Evolutionary conservation across 495 filamentous ascomycete genomes (phyloP), one percentile per base, ranked within the genome.

Genomic region (Penicillium diatomitis): DNA sequence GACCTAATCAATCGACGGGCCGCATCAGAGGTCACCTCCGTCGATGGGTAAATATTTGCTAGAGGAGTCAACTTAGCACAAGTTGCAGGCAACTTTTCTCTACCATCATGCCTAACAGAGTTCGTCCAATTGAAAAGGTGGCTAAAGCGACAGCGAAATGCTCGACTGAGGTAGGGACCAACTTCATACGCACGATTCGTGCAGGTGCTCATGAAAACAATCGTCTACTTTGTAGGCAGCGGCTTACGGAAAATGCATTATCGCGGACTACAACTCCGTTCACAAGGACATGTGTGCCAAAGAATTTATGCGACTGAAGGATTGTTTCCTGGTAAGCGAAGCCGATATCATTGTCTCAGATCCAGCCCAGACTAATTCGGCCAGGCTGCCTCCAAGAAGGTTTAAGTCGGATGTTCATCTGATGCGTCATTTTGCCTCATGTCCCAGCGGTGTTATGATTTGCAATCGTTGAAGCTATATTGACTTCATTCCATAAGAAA

Each of bases 241-340:
- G 6, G 76, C 78, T 10, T 99, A 97, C 58, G 92, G 92, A 44
- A 90, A 90, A 75, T 99, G 92, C 63, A 80, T 99, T 49, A 74
- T 92, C 33, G 80, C 80, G 6, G 91, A 99, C 62, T 97, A 94
- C 67, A 90, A 90, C 60, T 81, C 87, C 27, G 81, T 96, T 4
- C 78, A 90, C 54, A 95, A 95, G 56, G 88, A 96, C 64, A 89
- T 91, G 73, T 99, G 92, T 60, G 73, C 75, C 3, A 81, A 79
- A 43, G 88, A 96, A 60, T 97, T 99, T 51, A 67, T 95, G 65
- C 80, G 68, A 54, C 64, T 97, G 43, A 95, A 95, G 66, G 75
- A 96, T 51, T 99, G 92, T 65, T 90, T 86, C 57, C 52, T 92
- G 57, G 90, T 96, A 76, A 64, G 81, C 32, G 32, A n/a, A 28